Evolutionary conservation across 805 yeast genomes (phyloP).

Genomic region (Naumovozyma dairenensis): DNA sequence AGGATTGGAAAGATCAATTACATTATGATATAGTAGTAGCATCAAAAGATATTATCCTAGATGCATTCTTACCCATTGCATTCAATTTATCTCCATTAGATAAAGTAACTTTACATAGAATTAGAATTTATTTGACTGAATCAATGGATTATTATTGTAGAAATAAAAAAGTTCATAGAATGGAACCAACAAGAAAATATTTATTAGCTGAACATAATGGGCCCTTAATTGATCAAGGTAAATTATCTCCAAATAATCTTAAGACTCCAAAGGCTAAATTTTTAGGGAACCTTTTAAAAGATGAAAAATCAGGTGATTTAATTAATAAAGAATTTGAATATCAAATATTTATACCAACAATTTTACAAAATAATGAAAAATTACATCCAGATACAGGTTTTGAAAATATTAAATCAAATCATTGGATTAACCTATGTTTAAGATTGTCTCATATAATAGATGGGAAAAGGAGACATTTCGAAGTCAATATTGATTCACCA

Average conservation of each 20-base stretch:
- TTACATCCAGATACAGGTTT: constrained; percentile 81
- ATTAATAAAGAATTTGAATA: constrained; percentile 73
- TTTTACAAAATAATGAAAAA: constrained; percentile 42
- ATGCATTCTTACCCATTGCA: constrained; percentile 73
- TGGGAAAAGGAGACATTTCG: constrained; percentile 74
- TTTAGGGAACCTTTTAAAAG: constrained; percentile 32
- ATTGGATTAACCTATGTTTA: constrained; percentile 85
- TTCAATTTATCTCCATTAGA: constrained; percentile 78
- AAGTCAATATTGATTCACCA: constrained; percentile 88
- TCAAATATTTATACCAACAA: constrained; percentile 69
- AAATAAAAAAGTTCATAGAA: constrained; percentile 74
- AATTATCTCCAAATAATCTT: constrained; percentile 12
- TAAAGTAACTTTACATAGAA: constrained; percentile 72
- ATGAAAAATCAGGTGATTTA: constrained; percentile 41
- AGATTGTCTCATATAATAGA: constrained; percentile 58
- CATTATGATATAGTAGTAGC: constrained; percentile 84
- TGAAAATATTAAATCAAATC: constrained; percentile 72
- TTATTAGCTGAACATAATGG: constrained; percentile 74
- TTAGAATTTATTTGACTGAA: constrained; percentile 77
- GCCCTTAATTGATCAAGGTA: constrained; percentile 24
- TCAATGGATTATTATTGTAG: constrained; percentile 79
- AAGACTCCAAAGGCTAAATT: constrained; percentile 23
- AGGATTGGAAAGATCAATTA: constrained; percentile 88
- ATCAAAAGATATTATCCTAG: constrained; percentile 74
- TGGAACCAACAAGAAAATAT: constrained; percentile 76